Evolutionary conservation across 1,284 basidiomycete species (phyloP), one percentile per base, ranked within the genome.

Genomic region (Malassezia sympodialis): DNA sequence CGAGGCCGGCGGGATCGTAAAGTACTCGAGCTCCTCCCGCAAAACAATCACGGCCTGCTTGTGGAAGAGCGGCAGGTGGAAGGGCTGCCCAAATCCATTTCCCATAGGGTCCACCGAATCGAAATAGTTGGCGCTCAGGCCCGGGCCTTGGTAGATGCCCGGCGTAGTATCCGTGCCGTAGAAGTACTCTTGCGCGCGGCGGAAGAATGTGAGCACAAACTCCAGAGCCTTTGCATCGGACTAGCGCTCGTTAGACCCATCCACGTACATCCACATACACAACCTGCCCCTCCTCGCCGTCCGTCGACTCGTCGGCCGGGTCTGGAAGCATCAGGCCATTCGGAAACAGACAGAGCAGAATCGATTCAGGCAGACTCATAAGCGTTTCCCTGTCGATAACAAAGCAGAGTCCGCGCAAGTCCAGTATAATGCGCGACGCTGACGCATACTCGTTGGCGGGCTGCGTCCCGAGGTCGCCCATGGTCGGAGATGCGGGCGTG

Each of bases 21-120:
- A 99, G 76, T 96, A 99, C 76, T 98, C 94, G 51, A 99, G 81
- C 77, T 99, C 93, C 76, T 99, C 93, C 32, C 93, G 83, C 46
- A 99, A 82, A 26, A 98, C 93, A 64, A 98, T 98, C 75, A 99
- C 94, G 34, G 94, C 90, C 76, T 98, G 94, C 78, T 96, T 96
- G 49, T 85, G 83, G 56, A 96, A 80, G 39, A 99, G 80, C 0
- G 93, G 93, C 34, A 63, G 60, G 46, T 67, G 59, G 21, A 57
- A 57, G 7, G 50, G 50, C n/a, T 47, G 44, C 2, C 49, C 55
- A 21, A 42, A 43, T 17, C 44, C 51, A 41, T 31, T 48, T 12
- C 26, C 12, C 35, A 41, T 46, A 14, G 31, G 34, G 15, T 59
- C 51, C n/a, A 23, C 61, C 28, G 51, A 52, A 44, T 64, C 64